Conservation (phyloP, 345 rosid species). For the Linum lewisii region DNA sequence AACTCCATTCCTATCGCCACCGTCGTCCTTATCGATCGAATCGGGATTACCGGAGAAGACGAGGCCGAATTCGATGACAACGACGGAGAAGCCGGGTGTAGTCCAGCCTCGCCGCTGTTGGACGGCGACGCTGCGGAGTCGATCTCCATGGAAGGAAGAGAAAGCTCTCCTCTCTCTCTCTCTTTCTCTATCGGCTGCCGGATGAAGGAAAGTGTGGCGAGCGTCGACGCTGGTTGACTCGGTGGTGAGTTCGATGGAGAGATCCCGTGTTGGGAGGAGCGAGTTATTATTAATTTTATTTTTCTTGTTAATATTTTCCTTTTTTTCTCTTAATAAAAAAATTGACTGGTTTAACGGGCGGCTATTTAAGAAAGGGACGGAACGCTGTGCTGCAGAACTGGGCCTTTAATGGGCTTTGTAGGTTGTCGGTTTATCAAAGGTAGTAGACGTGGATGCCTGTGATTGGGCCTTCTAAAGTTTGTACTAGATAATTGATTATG, state of each 20-base stretch:
- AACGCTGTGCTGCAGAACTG: too few species aligned
- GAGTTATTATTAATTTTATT: too few species aligned
- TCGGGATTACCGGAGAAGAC: conserved; percentile 10
- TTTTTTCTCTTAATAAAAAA: too few species aligned
- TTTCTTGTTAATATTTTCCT: too few species aligned
- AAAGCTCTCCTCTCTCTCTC: neutral
- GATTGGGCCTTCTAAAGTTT: too few species aligned
- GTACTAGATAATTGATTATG: too few species aligned
- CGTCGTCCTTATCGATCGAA: conserved; percentile 14
- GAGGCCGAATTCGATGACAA: conserved; percentile 7
- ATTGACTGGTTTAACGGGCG: too few species aligned
- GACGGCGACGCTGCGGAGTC: conserved; percentile 24
- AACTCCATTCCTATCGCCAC: neutral
- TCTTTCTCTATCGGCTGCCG: too few species aligned
- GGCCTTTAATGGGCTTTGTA: too few species aligned
- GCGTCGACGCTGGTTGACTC: neutral
- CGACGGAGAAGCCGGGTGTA: conserved; percentile 7
- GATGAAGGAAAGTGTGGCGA: neutral
- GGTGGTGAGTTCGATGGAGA: neutral
- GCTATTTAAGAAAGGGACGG: too few species aligned
- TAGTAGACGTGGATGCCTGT: too few species aligned
- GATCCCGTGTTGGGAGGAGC: neutral
- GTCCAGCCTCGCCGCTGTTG: neutral
- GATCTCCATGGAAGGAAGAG: conserved; percentile 35
- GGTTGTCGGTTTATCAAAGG: too few species aligned